Evolutionary conservation across 2,329 filamentous ascomycete species (phyloP), one percentile per base, ranked within the genome.

Genomic region (Paecilomyces formosus): DNA sequence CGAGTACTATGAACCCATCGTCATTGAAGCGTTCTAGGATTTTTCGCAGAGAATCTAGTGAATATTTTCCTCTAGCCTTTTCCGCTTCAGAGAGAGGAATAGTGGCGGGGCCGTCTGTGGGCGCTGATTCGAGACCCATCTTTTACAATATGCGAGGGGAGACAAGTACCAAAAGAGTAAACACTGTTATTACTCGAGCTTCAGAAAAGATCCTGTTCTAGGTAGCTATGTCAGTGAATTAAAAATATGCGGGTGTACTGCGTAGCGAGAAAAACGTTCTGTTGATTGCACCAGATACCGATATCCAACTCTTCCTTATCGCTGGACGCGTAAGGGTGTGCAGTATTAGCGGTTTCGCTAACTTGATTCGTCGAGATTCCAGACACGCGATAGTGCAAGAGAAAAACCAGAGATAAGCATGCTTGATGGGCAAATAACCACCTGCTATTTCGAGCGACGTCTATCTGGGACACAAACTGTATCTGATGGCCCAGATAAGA

Each of bases 1-100:
- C 72, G 26, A 76, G 65, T 7, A 75, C 69, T 1, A 76, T 71
- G 22, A 76, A 45, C 2, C 39, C 39, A 3, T 45, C 39, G 7
- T 45, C 39, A 7, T 45, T 45, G n/a, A 45, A 45, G 39, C 18
- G 39, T 6, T 45, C 39, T 9, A 45, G n/a, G 18, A 45, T 45
- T 45, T 18, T 6, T 18, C 15, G 15, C n/a, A 45, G 39, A 18
- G 39, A 21, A 3, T 6, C 39, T 45, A 9, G 8, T n/a, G 39
- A 45, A 7, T 45, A 45, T 21, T 15, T 45, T 2, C 39, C 39
- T 6, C 9, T 45, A 9, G n/a, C 39, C 39, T 45, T 45, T 18
- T 45, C 39, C n/a, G 39, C 39, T 45, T 45, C n/a, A 45, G 39
- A 45, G 8, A 45, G 39, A 7, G 39, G 39, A 18, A 45, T 45